These are phyloP conservation scores for Claviceps sp. DNA, from an alignment of 2,329 filamentous ascomycete species.

Conservation along the genomic window DNA sequence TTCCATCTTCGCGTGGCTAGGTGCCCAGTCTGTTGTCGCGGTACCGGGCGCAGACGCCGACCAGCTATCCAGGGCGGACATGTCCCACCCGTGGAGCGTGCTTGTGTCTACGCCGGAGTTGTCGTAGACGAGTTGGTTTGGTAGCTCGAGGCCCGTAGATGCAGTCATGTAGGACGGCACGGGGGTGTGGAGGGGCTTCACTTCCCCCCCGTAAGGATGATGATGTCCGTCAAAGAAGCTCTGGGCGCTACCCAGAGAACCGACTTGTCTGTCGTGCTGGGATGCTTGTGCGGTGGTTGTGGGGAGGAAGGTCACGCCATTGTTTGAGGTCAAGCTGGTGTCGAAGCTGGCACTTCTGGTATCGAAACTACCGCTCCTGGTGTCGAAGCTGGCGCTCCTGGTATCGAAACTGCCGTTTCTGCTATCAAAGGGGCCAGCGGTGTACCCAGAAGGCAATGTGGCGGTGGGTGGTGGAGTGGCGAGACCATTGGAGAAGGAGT, in stretches of 20 bases:
- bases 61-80: conserved; percentile 23
- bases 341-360: conserved; percentile 27
- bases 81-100: conserved; percentile 24
- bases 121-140: conserved; percentile 22
- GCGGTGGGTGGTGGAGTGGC: conserved; percentile 44
- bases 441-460: conserved; percentile 33
- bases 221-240: conserved; percentile 21
- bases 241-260: conserved; percentile 13
- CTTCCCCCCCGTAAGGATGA: conserved; percentile 18
- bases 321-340: conserved; percentile 17
- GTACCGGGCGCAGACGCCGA: conserved; percentile 12
- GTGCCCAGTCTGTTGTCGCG: conserved; percentile 20
- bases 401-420: conserved; percentile 27
- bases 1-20: conserved; percentile 17
- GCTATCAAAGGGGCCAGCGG: conserved; percentile 11
- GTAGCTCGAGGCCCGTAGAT: conserved; percentile 18
- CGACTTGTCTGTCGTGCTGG: conserved; percentile 13
- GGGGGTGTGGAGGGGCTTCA: conserved; percentile 20
- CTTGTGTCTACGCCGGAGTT: conserved; percentile 17
- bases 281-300: conserved; percentile 12
- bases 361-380: conserved; percentile 4
- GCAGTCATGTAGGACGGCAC: conserved; percentile 18
- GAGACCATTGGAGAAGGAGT: conserved; percentile 38
- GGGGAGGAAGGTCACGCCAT: conserved; percentile 19
- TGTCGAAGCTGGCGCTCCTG: conserved; percentile 4